These are phyloP conservation scores for Aechmea fasciata DNA, from an alignment of 176 grass and related monocot species.

Conservation along the genomic window DNA sequence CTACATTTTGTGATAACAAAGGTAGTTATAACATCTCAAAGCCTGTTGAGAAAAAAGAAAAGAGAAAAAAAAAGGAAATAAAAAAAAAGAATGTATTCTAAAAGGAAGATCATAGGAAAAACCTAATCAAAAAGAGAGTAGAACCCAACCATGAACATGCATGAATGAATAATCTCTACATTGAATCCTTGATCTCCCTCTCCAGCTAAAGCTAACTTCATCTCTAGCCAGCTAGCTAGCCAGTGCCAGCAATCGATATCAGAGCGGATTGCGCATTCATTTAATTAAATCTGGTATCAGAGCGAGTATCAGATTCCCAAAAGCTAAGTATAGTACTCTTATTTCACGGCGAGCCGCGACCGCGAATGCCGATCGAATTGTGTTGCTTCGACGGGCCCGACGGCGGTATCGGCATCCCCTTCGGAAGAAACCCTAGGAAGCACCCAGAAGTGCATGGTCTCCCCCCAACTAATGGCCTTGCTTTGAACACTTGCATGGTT, in stretches of 20 bases:
- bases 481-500: conserved; percentile 5
- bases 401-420: conserved; percentile 1
- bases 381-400: conserved; percentile 19
- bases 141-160: background rate
- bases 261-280: no score
- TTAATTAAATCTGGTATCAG: no score
- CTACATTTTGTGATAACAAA: background rate
- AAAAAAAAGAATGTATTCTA: background rate
- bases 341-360: background rate
- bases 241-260: no score
- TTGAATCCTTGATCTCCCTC: no score
- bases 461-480: background rate
- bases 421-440: background rate
- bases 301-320: no score
- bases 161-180: no score
- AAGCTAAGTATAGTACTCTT: background rate
- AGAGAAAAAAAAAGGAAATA: background rate
- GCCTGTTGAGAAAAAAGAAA: background rate
- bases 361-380: conserved; percentile 7
- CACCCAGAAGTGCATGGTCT: background rate
- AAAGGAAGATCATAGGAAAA: background rate
- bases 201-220: background rate
- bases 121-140: background rate
- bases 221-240: background rate
- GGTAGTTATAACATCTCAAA: background rate